Evolutionary conservation across 805 yeast genomes (phyloP), one percentile per base, ranked within the genome.

Genomic region (Candida railenensis): DNA sequence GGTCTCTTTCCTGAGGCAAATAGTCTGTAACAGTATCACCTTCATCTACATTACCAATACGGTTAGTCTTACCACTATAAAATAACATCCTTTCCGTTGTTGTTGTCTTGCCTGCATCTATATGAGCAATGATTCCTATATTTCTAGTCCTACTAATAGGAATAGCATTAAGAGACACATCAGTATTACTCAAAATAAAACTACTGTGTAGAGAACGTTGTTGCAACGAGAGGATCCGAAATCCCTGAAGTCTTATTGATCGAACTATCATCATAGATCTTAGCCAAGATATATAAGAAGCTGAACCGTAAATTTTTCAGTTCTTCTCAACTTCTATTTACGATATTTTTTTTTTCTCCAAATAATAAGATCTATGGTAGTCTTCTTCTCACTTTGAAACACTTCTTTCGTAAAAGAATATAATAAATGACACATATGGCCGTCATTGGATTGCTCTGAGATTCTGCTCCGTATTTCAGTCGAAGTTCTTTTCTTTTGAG

Each of bases 91-190:
- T 73, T 62, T 94, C 99, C 0, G 99, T 92, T 1, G 99, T 91
- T 1, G 99, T 94, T 3, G 99, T 94, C 65, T 94, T 94, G 0
- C 99, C 99, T 2, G 99, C 99, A 71, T 94, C 99, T 45, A 94
- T 94, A 62, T 94, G 99, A n/a, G 99, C 99, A 36, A 94, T 90
- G 55, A 94, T 89, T 1, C 99, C 99, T 30, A 94, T 88, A 65
- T 94, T 92, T 49, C 99, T 71, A 20, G 86, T 77, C 45, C 69
- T 69, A 16, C 52, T 55, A 1, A 64, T 55, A 2, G 64, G 59
- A 4, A 69, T 59, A 12, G 55, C 51, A 43, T 68, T 69, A 33
- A 68, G 51, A 18, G 56, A 53, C 21, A 43, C 39, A 22, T 34
- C 47, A 38, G 41, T 18, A 19, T 34, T 19, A 21, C 7, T 4